Base-by-base conservation (phyloP, 1,139 yeast species). In the Geotrichum restrictum region DNA sequence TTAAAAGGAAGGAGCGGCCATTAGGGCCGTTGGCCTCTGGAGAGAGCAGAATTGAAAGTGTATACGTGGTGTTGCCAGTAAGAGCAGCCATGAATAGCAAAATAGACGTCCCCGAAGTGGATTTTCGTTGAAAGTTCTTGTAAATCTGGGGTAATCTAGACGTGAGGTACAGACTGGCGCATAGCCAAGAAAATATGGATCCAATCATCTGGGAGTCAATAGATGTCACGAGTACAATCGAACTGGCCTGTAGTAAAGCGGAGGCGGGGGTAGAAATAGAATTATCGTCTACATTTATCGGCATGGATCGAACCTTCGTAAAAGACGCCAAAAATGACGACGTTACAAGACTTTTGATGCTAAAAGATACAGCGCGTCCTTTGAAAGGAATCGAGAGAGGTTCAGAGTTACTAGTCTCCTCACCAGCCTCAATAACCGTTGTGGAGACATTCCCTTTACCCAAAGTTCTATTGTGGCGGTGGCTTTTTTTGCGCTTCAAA, bases 61-160 rank as follows among this genome's bases (percentile, higher is more conserved):
- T 81, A 67, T 91, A 93, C 2, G 88, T 79, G n/a, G 84, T 60
- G 66, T 93, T 93, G 2, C 96, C 96, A 38, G 79, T 58, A 42
- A 91, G 73, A 0, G 96, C 95, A 19, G 94, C 82, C 3, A 80
- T 78, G 65, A 93, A 88, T 34, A 91, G 74, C 54, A 87, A 70
- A 32, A 94, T 85, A 1, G 96, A 85, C 1, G 89, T 74, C 2
- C 97, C 98, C 42, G 83, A 83, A 0, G 95, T 93, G 3, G 96
- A 84, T 63, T 84, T 83, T 46, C 95, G 74, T 56, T 73, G 66
- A 65, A 82, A 82, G 69, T 91, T 91, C 62, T 86, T 87, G 66
- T 77, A 72, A 45, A 91, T 71, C 65, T 91, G 98, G 0, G 98
- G 98, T 50, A 89, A 72, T 58, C 98, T 74, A 1, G 96, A 88